Evolutionary conservation across 306 rosid genomes (phyloP).

Genomic region (Sesbania bispinosa): DNA sequence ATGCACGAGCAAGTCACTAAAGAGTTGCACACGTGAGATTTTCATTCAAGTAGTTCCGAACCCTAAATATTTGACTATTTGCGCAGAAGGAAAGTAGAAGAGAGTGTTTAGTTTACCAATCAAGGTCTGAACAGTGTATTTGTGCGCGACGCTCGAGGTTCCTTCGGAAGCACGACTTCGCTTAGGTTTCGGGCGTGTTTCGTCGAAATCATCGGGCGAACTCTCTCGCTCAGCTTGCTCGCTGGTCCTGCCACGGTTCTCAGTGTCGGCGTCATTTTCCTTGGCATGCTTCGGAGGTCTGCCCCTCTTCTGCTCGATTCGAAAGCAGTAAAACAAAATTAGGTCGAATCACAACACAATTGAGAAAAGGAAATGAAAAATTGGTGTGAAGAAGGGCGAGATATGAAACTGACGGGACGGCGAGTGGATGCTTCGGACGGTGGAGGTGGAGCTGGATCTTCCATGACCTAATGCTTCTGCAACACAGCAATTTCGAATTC

Average conservation of each 20-base stretch:
- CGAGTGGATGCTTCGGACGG: constrained; percentile 54
- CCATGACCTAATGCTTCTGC: constrained; percentile 47
- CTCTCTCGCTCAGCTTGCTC: constrained; percentile 61
- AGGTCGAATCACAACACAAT: constrained; percentile 16
- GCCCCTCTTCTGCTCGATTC: constrained; percentile 58
- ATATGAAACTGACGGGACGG: constrained; percentile 55
- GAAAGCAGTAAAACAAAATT: constrained; percentile 20
- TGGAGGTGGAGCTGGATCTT: constrained; percentile 54
- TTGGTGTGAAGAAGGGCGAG: not conserved
- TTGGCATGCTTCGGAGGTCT: constrained; percentile 54
- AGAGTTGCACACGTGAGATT: too few relatives aligned
- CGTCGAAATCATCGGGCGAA: constrained; percentile 71
- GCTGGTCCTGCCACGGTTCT: constrained; percentile 35
- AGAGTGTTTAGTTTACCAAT: constrained; percentile 46
- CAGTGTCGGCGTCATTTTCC: constrained; percentile 36
- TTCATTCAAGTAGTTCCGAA: not conserved
- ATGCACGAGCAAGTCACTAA: too few relatives aligned
- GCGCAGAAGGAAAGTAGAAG: not conserved
- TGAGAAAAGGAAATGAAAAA: not conserved
- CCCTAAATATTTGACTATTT: constrained; percentile 21
- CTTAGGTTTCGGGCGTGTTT: constrained; percentile 52
- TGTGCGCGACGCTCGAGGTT: constrained; percentile 35
- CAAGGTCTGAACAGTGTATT: constrained; percentile 45
- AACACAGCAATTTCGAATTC: not conserved
- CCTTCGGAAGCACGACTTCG: constrained; percentile 59